Percentiles rank a stretch among this genome's conserved stretches.
phyloP scores from a whole-genome alignment of 768 basidiomycete species.

The Tubosaeta sp. region DNA sequence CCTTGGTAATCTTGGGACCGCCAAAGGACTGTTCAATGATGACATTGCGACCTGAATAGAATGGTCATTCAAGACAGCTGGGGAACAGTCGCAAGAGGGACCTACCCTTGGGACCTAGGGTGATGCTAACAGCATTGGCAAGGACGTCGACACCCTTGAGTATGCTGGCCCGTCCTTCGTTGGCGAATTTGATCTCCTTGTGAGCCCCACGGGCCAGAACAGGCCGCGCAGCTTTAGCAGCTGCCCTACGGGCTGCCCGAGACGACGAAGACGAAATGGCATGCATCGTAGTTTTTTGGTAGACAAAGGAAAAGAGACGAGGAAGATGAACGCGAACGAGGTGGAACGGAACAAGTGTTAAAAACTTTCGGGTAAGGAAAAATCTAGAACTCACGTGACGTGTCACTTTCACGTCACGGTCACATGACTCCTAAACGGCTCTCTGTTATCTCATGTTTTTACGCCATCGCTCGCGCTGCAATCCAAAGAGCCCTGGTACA shows the following conservation, averaged over 20 bases:
- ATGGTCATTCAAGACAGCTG: constrained; percentile 9
- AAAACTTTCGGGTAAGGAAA: constrained; percentile 24
- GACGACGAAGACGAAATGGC: constrained; percentile 64
- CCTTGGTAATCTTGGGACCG: constrained; percentile 94
- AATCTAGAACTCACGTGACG: constrained; percentile 32
- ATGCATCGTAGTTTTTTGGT: constrained; percentile 49
- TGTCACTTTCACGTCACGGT: not conserved
- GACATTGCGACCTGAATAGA: constrained; percentile 77
- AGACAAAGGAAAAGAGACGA: constrained; percentile 3
- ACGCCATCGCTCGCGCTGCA: no score
- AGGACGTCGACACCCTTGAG: constrained; percentile 95
- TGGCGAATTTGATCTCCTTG: constrained; percentile 97
- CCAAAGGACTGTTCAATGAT: constrained; percentile 95
- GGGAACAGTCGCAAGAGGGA: not conserved
- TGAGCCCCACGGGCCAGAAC: constrained; percentile 68
- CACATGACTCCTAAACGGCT: not conserved
- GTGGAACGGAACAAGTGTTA: constrained; percentile 10
- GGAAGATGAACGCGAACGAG: not conserved
- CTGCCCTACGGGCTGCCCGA: constrained; percentile 63
- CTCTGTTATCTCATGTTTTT: no score
- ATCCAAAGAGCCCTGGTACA: no score
- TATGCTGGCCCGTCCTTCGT: constrained; percentile 91
- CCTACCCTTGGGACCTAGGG: constrained; percentile 91
- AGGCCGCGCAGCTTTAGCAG: constrained; percentile 52
- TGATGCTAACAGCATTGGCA: constrained; percentile 94